Conservation (phyloP, 345 rosid genomes). For the Diplotaxis tenuifolia region DNA sequence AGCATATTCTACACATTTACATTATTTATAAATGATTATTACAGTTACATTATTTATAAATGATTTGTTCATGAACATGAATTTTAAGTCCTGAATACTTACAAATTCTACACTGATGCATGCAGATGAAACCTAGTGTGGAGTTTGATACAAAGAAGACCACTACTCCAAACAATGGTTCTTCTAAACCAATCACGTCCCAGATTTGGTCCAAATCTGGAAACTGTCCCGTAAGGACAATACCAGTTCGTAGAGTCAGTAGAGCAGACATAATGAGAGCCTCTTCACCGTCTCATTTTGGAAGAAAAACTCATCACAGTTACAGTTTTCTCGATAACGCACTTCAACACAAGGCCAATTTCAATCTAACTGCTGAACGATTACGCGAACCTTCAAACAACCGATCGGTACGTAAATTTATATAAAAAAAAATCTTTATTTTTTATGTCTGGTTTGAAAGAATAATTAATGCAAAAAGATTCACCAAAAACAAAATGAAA, state of each 20-base stretch:
- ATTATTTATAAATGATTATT: not conserved
- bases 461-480: not conserved
- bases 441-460: not conserved
- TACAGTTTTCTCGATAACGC: slow-evolving; percentile 8
- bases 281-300: slow-evolving; percentile 32
- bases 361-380: not conserved
- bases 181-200: slow-evolving; percentile 10
- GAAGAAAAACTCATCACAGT: slow-evolving; percentile 28
- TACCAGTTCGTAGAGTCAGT: slow-evolving; percentile 48
- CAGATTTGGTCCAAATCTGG: slow-evolving; percentile 54
- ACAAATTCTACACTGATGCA: not conserved
- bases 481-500: not conserved
- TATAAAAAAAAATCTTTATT: not conserved
- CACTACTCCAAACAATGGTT: not conserved
- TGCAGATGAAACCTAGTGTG: slow-evolving; percentile 48
- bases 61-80: not conserved
- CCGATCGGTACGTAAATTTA: not conserved
- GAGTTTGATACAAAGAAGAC: not conserved
- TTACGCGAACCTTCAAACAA: not conserved
- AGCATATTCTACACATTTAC: not conserved
- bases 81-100: not conserved
- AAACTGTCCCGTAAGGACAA: slow-evolving; percentile 45
- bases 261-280: slow-evolving; percentile 43
- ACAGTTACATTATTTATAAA: not conserved
- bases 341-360: slow-evolving; percentile 1